phyloP scores from a whole-genome alignment of 2,329 filamentous ascomycete species.

The Graphium sp. region DNA sequence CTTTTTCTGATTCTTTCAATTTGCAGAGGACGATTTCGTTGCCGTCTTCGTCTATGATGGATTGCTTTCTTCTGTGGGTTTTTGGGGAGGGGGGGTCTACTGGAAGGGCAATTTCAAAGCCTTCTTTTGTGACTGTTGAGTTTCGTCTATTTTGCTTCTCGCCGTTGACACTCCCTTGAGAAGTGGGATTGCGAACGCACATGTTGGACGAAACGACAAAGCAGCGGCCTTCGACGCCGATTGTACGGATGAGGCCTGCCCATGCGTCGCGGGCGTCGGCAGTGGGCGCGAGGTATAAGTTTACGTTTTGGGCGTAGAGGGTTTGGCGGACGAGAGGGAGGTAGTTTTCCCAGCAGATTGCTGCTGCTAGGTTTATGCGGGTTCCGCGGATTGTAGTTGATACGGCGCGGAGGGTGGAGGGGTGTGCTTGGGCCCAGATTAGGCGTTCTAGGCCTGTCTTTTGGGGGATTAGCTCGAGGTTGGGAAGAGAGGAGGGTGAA shows the following conservation, averaged over 20 bases:
- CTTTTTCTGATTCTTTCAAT: too few species aligned
- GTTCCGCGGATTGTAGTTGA: conserved; percentile 65
- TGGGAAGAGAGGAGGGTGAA: neutral
- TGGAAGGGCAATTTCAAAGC: too few species aligned
- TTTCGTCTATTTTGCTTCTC: too few species aligned
- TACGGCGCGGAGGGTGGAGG: conserved; percentile 63
- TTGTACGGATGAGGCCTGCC: conserved; percentile 65
- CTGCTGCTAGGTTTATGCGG: conserved; percentile 63
- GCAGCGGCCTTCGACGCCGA: conserved; percentile 66
- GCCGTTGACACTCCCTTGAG: too few species aligned
- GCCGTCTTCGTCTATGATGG: conserved; percentile 15
- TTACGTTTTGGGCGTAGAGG: conserved; percentile 80
- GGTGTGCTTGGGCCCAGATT: conserved; percentile 76
- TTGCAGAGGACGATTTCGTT: conserved; percentile 23
- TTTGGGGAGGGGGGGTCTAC: neutral
- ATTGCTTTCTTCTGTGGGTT: conserved; percentile 4
- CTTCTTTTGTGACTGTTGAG: too few species aligned
- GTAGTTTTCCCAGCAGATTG: conserved; percentile 95
- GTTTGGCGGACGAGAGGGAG: conserved; percentile 79
- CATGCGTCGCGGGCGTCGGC: conserved; percentile 74
- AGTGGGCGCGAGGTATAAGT: conserved; percentile 80
- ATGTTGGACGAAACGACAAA: conserved; percentile 82
- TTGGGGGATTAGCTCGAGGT: neutral
- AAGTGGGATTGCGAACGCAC: conserved; percentile 34
- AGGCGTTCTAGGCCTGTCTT: conserved; percentile 66